Conservation (phyloP, 495 filamentous ascomycete species). For the Annulohypoxylon nitens region DNA sequence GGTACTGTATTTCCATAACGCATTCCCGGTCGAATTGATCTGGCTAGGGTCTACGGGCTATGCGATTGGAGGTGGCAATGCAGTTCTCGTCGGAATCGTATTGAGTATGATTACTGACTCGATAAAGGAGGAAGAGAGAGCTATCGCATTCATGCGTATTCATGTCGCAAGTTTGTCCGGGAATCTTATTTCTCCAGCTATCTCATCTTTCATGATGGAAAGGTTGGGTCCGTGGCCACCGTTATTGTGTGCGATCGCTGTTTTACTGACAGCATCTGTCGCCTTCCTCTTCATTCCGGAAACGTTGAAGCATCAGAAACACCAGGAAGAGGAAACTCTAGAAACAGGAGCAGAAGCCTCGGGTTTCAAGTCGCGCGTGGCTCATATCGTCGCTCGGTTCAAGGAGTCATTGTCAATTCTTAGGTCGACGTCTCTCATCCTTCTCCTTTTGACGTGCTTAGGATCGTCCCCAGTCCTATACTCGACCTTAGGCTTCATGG, state of each 20-base stretch:
- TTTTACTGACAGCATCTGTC: constrained; percentile 43
- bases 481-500: constrained; percentile 43
- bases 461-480: constrained; percentile 37
- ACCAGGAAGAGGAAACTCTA: constrained; percentile 9
- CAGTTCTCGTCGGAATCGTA: constrained; percentile 64
- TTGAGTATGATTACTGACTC: constrained; percentile 71
- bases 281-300: constrained; percentile 61
- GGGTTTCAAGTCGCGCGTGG: constrained; percentile 19
- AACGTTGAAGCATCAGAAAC: constrained; percentile 51
- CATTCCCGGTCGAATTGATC: constrained; percentile 63
- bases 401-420: constrained; percentile 47
- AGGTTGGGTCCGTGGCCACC: constrained; percentile 67
- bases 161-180: constrained; percentile 54
- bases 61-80: constrained; percentile 68
- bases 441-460: constrained; percentile 45
- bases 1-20: constrained; percentile 54
- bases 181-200: constrained; percentile 61
- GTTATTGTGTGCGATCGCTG: constrained; percentile 56
- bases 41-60: constrained; percentile 66
- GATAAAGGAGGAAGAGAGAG: constrained; percentile 64
- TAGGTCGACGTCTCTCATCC: constrained; percentile 45
- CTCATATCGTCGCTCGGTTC: constrained; percentile 36
- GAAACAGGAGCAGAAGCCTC: constrained; percentile 11
- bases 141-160: constrained; percentile 55
- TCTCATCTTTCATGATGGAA: constrained; percentile 68